Evolutionary conservation across 208 protist species (phyloP).

Genomic region (Leishmania turanica): DNA sequence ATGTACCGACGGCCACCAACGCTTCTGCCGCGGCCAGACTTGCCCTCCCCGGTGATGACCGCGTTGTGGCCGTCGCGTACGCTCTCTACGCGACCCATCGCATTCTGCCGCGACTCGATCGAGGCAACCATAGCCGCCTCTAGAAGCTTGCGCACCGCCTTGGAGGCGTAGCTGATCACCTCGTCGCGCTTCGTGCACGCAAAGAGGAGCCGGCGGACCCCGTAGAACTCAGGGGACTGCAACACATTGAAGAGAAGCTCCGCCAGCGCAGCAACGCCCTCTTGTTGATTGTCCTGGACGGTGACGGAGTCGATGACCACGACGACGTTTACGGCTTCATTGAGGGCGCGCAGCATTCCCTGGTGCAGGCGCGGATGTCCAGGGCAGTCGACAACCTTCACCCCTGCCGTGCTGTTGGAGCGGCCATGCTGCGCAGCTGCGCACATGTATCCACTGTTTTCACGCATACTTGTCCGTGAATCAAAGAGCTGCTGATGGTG

Average conservation of each 20-base stretch:
- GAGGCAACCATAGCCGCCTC: constrained; percentile 63
- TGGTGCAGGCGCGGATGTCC: constrained; percentile 77
- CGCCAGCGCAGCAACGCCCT: constrained; percentile 73
- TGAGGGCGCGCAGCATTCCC: constrained; percentile 46
- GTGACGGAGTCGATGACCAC: constrained; percentile 77
- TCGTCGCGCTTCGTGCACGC: constrained; percentile 88
- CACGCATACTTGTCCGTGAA: constrained; percentile 73
- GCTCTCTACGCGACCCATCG: constrained; percentile 59
- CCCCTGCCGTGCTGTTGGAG: neutral
- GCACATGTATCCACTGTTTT: constrained; percentile 39
- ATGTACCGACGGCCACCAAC: constrained; percentile 30
- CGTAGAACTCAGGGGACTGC: constrained; percentile 72
- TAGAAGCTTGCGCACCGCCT: constrained; percentile 72
- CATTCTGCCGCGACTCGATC: constrained; percentile 50
- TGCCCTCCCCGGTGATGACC: constrained; percentile 21
- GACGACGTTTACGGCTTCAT: constrained; percentile 57
- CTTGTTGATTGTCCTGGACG: constrained; percentile 75
- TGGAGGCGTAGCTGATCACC: constrained; percentile 79
- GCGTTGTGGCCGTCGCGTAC: constrained; percentile 62
- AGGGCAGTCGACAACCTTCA: constrained; percentile 72
- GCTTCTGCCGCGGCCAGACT: constrained; percentile 7
- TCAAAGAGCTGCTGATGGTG: constrained; percentile 15
- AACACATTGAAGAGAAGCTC: constrained; percentile 63
- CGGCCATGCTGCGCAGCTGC: constrained; percentile 5
- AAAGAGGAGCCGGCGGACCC: constrained; percentile 61